Base-by-base conservation (phyloP, 148 eudicot species). In the Polygonum aviculare region DNA sequence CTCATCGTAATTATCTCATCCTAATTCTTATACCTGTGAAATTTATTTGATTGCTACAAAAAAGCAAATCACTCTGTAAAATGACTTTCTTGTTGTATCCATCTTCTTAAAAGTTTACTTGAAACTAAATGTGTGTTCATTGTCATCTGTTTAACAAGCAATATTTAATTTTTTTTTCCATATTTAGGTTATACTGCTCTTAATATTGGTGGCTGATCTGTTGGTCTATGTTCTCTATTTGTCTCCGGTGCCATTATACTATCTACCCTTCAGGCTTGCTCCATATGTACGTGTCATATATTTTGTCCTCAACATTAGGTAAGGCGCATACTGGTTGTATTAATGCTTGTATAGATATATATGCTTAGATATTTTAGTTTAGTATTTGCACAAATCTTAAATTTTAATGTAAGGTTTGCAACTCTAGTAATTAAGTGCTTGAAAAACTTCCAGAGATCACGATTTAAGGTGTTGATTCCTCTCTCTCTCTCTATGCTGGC, bases 231-330 rank as follows among this genome's bases (percentile, higher is more conserved):
- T 51, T 74, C 78, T 92, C 36, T 91, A 83, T 83, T 78, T 92
- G 45, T 85, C 93, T 41, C 96, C 97, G 3, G 82, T 84, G 80
- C 85, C 81, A 48, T 65, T 85, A 76, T 82, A 77, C 83, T 75
- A 69, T 78, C 97, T 94, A 78, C 97, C 98, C 75, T 84, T 94
- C 74, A 84, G 98, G 82, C 76, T 90, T 80, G 98, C 94, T 75
- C 97, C 98, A 63, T 94, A 94, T 78, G 82, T 92, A 73, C 84
- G 98, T 75, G 97, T 94, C 76, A 41, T 87, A 76, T 85, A 92
- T 84, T 94, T 92, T 73, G 79, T 89, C 75, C 88, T 94, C 55
- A 85, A 83, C 84, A 86, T 94, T 72, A 88, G 96, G 98, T 94
- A 88, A 69, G 73, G 41, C 49, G 9, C 76, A 62, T 38, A 31